Conservation (phyloP, 2,329 filamentous ascomycete species). For the Fusarium sterilihyphosum region DNA sequence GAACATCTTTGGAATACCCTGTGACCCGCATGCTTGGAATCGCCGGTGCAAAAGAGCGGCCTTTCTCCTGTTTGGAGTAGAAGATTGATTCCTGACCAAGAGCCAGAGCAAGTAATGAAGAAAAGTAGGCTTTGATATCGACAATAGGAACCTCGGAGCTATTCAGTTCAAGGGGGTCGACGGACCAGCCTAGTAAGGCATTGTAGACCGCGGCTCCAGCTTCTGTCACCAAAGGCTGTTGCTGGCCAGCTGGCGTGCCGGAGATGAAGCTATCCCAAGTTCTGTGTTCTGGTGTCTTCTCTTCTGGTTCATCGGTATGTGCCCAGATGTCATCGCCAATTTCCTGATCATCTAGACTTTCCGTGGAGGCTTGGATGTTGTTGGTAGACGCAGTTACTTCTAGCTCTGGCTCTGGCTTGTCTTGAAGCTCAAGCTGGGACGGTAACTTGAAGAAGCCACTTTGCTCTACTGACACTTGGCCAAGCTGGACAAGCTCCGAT, state of each 20-base stretch:
- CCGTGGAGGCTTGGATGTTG: not conserved
- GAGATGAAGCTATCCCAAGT: constrained; percentile 77
- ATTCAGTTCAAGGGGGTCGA: constrained; percentile 52
- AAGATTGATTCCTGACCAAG: constrained; percentile 78
- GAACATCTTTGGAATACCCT: constrained; percentile 63
- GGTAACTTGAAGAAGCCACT: constrained; percentile 48
- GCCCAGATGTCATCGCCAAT: constrained; percentile 57
- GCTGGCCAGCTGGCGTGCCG: constrained; percentile 48
- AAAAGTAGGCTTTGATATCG: constrained; percentile 59
- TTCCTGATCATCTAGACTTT: constrained; percentile 14
- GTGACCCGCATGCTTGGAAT: constrained; percentile 61
- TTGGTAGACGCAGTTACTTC: constrained; percentile 10
- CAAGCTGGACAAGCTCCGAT: constrained; percentile 32
- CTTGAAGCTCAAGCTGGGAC: constrained; percentile 21
- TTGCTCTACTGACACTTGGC: constrained; percentile 33
- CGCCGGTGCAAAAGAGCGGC: constrained; percentile 61
- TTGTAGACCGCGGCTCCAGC: constrained; percentile 74
- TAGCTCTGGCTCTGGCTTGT: not conserved
- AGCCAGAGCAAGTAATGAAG: constrained; percentile 71
- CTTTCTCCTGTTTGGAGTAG: constrained; percentile 68
- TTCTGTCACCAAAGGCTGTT: constrained; percentile 72
- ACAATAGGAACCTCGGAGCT: constrained; percentile 56
- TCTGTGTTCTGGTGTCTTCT: constrained; percentile 58
- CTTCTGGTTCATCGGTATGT: constrained; percentile 46
- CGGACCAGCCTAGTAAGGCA: constrained; percentile 60